Base-by-base conservation (phyloP, 1,284 basidiomycete species). In the Melampsora occidentalis region DNA sequence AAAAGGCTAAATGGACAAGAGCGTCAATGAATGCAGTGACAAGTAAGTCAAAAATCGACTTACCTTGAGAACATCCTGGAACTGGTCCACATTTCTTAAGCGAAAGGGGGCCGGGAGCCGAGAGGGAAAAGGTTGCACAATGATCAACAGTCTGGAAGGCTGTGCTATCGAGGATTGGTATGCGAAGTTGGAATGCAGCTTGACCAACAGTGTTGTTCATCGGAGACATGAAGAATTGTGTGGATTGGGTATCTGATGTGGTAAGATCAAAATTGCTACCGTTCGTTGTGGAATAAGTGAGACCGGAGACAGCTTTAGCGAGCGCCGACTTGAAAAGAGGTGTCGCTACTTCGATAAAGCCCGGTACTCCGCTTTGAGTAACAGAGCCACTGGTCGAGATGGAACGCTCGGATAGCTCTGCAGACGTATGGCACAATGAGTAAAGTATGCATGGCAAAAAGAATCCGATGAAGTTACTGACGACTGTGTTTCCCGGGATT, bases 301-400 rank as follows among this genome's bases (percentile, higher is more conserved):
- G 75, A 10, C 80, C 80, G 57, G 79, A 79, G 31, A 80, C 76
- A 42, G 78, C 78, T 77, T 78, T 79, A 28, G 78, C 78, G 31
- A 80, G 70, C 5, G 66, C 78, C 16, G 79, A 77, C 42, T 78
- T 76, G 73, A 76, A 78, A 77, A 79, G 71, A 22, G 77, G 78
- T 48, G 76, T 78, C 22, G 80, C 80, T 31, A 80, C 78, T 65
- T 80, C 79, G 66, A 81, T 78, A 59, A 81, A 81, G 16, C 80
- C 80, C n/a, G 80, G 79, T 42, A 79, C 71, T 28, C 78, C 79
- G 61, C 72, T 76, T 25, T 62, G 64, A 0, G 70, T 61, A 22
- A 78, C 53, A 22, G 53, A 22, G 5, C n/a, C 22, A 28, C 6
- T 28, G n/a, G 7, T n/a, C 28, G 53, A 22, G 53, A n/a, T 59